A percentile compares a stretch with the other conserved stretches of the same genome.
Evolutionary conservation across 768 basidiomycete species (phyloP).

Genomic region (Dendrothele bispora): DNA sequence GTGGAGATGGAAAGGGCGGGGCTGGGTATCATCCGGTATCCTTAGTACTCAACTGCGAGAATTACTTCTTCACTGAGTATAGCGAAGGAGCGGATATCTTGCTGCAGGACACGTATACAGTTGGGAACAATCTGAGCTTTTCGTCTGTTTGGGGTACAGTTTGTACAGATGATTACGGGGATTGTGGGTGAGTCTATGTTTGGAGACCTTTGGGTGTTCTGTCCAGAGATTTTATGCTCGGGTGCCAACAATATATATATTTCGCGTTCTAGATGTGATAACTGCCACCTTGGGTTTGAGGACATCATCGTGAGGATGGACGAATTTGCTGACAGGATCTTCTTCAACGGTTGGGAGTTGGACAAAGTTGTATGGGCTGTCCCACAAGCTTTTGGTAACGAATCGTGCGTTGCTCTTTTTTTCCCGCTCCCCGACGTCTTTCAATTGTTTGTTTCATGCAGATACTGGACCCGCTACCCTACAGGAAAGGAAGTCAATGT

Average conservation of each 20-base stretch:
- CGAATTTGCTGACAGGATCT: conserved; percentile 57
- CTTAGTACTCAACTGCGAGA: conserved; percentile 62
- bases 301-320: conserved; percentile 72
- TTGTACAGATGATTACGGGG: conserved; percentile 66
- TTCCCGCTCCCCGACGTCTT: not conserved
- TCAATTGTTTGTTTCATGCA: not conserved
- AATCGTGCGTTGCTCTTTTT: conserved; percentile 35
- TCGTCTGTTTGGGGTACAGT: conserved; percentile 60
- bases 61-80: conserved; percentile 63
- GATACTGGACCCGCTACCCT: conserved; percentile 39
- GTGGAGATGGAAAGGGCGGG: conserved; percentile 45
- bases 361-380: conserved; percentile 78
- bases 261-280: conserved; percentile 40
- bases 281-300: conserved; percentile 68
- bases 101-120: conserved; percentile 65
- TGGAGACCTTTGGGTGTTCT: not conserved
- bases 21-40: conserved; percentile 67
- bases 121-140: conserved; percentile 63
- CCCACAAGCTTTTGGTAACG: conserved; percentile 73
- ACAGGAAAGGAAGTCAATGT: conserved; percentile 73
- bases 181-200: conserved; percentile 59
- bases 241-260: not conserved
- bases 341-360: conserved; percentile 66
- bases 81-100: conserved; percentile 67
- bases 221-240: not conserved